Conservation (phyloP, 371 early-diverging fungal species). For the Apophysomyces trapeziformis region DNA sequence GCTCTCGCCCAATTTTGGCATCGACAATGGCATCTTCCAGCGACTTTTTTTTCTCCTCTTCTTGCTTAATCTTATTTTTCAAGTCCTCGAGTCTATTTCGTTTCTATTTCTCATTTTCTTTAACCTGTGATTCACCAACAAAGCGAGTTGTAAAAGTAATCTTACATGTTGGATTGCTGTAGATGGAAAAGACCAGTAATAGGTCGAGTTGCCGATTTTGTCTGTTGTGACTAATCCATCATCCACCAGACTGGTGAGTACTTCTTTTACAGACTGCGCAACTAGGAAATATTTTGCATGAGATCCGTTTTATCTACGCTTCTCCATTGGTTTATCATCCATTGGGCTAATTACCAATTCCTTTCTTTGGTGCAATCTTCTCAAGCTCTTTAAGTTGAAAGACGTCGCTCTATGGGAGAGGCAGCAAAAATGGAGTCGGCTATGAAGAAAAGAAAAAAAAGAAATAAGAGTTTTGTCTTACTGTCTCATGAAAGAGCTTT, state of each 20-base stretch:
- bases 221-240: conserved; percentile 89
- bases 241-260: conserved; percentile 87
- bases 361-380: conserved; percentile 88
- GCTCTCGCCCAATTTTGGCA: conserved; percentile 55
- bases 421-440: not conserved
- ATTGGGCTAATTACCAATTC: conserved; percentile 66
- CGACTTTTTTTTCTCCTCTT: conserved; percentile 41
- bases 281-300: conserved; percentile 42
- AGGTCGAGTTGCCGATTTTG: conserved; percentile 92
- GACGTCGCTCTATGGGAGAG: conserved; percentile 56
- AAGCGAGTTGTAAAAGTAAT: not conserved
- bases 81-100: conserved; percentile 52
- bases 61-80: conserved; percentile 35
- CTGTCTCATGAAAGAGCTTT: conserved; percentile 82
- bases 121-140: conserved; percentile 14
- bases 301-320: not conserved
- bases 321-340: not conserved
- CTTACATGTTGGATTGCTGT: conserved; percentile 43
- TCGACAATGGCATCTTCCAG: conserved; percentile 41
- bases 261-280: conserved; percentile 87
- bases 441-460: conserved; percentile 7
- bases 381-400: conserved; percentile 92
- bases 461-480: conserved; percentile 27
- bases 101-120: conserved; percentile 37
- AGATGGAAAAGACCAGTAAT: conserved; percentile 93